phyloP scores from a whole-genome alignment of 2,329 filamentous ascomycete species.

The Cylindrodendrum hubeiense region DNA sequence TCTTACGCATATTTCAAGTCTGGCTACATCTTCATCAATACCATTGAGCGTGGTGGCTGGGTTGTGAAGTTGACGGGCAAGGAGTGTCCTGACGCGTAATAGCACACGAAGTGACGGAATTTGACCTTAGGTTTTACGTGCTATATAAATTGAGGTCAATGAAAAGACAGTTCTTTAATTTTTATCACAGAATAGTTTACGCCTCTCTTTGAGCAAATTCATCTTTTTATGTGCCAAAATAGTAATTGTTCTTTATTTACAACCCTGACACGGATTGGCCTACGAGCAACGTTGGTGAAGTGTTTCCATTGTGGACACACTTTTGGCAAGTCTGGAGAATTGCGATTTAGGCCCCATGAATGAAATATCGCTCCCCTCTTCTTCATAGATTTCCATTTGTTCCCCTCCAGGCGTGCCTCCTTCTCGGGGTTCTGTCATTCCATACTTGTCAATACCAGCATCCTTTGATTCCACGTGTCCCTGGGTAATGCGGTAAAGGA shows the following conservation, averaged over 20 bases:
- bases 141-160: not conserved
- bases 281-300: not conserved
- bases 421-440: not conserved
- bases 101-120: too few relatives aligned
- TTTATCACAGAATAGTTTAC: too few relatives aligned
- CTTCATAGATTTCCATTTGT: not conserved
- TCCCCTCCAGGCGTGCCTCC: not conserved
- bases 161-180: too few relatives aligned
- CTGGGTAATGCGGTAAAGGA: not conserved
- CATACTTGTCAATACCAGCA: not conserved
- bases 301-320: not conserved
- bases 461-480: not conserved
- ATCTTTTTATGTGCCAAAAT: too few relatives aligned
- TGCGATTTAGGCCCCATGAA: not conserved
- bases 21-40: conserved; percentile 64
- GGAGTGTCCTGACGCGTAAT: conserved; percentile 19
- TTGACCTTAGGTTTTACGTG: not conserved
- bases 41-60: conserved; percentile 64
- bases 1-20: conserved; percentile 62
- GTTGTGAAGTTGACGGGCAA: conserved; percentile 54
- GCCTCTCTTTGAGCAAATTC: too few relatives aligned
- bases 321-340: not conserved
- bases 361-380: not conserved
- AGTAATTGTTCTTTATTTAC: too few relatives aligned
- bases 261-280: too few relatives aligned